Evolutionary conservation across 306 rosid species (phyloP).

Genomic region (Medicago arabica): DNA sequence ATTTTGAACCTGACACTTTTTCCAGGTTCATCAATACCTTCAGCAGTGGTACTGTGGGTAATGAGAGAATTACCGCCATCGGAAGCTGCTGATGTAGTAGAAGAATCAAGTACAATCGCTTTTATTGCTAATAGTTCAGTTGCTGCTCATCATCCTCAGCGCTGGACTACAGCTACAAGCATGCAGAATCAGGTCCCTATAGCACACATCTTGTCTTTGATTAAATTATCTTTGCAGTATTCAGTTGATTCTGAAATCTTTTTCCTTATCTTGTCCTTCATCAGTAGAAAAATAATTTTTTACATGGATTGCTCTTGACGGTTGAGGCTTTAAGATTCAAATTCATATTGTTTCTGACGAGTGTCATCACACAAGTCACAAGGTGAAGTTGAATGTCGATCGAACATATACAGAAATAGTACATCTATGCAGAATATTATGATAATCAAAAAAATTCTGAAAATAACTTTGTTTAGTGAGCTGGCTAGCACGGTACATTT

Average conservation of each 20-base stretch:
- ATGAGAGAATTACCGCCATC: constrained; percentile 82
- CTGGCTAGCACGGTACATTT: constrained; percentile 19
- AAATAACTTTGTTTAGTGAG: constrained; percentile 1
- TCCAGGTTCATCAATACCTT: constrained; percentile 88
- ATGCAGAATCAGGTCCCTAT: constrained; percentile 70
- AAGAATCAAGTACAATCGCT: constrained; percentile 69
- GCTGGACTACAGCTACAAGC: constrained; percentile 73
- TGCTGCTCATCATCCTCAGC: constrained; percentile 59
- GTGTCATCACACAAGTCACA: constrained; percentile 17
- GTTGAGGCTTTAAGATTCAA: constrained; percentile 33
- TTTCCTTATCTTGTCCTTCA: constrained; percentile 16
- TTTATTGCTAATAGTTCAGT: constrained; percentile 61
- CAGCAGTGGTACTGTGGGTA: constrained; percentile 79
- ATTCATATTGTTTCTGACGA: constrained; percentile 38
- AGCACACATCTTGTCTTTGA: constrained; percentile 26
- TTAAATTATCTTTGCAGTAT: constrained; percentile 11
- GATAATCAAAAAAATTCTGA: constrained; percentile 26
- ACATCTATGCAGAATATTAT: constrained; percentile 6
- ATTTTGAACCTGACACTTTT: constrained; percentile 39
- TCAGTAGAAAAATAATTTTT: constrained; percentile 15
- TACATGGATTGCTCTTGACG: constrained; percentile 38
- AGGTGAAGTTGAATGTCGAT: constrained; percentile 35
- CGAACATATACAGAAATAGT: constrained; percentile 8
- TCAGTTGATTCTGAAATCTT: constrained; percentile 20
- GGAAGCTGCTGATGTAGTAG: constrained; percentile 49